Conservation (phyloP, 2,329 filamentous ascomycete genomes). For the Pseudopithomyces maydicus region DNA sequence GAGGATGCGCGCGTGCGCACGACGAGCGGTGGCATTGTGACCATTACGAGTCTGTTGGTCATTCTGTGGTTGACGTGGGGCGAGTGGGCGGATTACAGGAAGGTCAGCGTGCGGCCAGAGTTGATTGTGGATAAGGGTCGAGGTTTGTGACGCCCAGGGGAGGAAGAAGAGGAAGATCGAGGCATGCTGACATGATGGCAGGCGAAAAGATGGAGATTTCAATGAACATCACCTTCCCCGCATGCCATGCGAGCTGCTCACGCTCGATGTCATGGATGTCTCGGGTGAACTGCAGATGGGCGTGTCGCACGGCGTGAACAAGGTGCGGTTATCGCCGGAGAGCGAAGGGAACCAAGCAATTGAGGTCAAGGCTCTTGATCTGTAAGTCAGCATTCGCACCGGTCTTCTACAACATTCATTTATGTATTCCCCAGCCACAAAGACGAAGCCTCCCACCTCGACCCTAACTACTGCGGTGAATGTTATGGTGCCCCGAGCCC, state of each 20-base stretch:
- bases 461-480: slow-evolving; percentile 88
- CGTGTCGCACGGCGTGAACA: slow-evolving; percentile 88
- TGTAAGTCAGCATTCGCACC: slow-evolving; percentile 31
- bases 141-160: slow-evolving; percentile 61
- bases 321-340: slow-evolving; percentile 77
- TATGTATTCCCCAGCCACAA: slow-evolving; percentile 59
- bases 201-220: slow-evolving; percentile 99
- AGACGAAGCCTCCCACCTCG: slow-evolving; percentile 75
- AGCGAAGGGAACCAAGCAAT: slow-evolving; percentile 70
- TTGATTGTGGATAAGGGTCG: slow-evolving; percentile 94
- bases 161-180: background rate
- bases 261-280: slow-evolving; percentile 98
- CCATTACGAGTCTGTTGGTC: slow-evolving; percentile 84
- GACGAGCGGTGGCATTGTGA: slow-evolving; percentile 93
- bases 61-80: slow-evolving; percentile 89
- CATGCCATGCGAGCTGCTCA: slow-evolving; percentile 92
- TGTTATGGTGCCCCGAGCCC: slow-evolving; percentile 88
- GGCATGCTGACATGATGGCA: slow-evolving; percentile 40
- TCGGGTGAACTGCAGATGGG: slow-evolving; percentile 96
- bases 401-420: slow-evolving; percentile 7
- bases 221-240: slow-evolving; percentile 93
- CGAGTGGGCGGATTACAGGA: slow-evolving; percentile 94
- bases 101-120: slow-evolving; percentile 85
- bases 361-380: slow-evolving; percentile 43
- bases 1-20: slow-evolving; percentile 97